Evolutionary conservation across 768 basidiomycete species (phyloP).

Genomic region (Russula sp.): DNA sequence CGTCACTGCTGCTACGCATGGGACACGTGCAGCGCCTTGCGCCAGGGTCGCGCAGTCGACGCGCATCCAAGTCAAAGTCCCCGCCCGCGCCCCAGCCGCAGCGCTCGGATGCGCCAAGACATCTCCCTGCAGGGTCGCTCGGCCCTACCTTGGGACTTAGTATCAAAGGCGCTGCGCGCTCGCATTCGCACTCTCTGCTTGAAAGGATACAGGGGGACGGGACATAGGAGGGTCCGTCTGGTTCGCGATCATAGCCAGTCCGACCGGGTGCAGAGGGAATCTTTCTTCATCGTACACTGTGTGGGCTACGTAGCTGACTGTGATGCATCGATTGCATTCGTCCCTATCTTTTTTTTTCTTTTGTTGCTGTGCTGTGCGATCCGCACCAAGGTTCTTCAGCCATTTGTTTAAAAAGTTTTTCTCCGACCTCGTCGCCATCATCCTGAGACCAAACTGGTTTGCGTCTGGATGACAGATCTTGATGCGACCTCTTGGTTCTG

Average conservation of each 20-base stretch:
- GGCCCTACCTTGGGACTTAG: conserved; percentile 8
- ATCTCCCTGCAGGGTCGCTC: background rate
- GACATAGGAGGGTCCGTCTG: background rate
- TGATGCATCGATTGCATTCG: background rate
- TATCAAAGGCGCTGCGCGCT: conserved; percentile 22
- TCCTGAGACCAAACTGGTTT: too few species aligned
- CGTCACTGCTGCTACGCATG: conserved; percentile 17
- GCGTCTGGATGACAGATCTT: too few species aligned
- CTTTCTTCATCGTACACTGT: background rate
- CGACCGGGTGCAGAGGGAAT: too few species aligned
- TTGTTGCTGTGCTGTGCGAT: background rate
- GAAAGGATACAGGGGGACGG: conserved; percentile 20
- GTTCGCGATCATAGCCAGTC: background rate
- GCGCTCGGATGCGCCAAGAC: background rate
- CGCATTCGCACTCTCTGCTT: conserved; percentile 15
- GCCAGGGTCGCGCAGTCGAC: background rate
- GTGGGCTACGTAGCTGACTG: background rate
- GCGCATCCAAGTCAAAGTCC: conserved; percentile 1
- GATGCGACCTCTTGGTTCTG: too few species aligned
- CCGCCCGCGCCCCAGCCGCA: background rate
- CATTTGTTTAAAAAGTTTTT: too few species aligned
- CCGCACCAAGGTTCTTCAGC: too few species aligned
- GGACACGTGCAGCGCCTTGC: background rate
- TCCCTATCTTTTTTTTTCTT: background rate
- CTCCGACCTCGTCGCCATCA: too few species aligned